These are phyloP conservation scores for Debaryomyces udenii DNA, from an alignment of 1,139 yeast genomes.

Conservation along the genomic window DNA sequence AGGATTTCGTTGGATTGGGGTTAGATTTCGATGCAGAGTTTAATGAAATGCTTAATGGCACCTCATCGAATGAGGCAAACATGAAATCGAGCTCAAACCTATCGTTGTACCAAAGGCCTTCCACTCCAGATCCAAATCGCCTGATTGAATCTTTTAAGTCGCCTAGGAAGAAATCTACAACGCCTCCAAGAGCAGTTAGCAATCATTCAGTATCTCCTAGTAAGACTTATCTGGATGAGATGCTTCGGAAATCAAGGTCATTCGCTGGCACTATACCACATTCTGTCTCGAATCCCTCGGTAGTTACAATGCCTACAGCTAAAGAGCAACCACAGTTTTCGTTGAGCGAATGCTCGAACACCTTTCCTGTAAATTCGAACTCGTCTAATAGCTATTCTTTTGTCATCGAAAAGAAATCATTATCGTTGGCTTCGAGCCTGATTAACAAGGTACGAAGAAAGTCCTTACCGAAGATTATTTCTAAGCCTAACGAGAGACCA, in stretches of 20 bases:
- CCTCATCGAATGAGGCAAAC: background rate
- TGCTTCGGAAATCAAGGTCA: constrained; percentile 15
- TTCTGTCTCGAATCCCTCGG: constrained; percentile 8
- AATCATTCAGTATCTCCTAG: constrained; percentile 9
- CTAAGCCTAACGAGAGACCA: constrained; percentile 14
- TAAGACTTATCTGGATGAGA: constrained; percentile 5
- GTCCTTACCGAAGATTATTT: constrained; percentile 15
- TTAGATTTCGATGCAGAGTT: constrained; percentile 5
- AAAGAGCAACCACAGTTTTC: constrained; percentile 22
- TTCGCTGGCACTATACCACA: constrained; percentile 14
- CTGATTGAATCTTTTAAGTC: constrained; percentile 8
- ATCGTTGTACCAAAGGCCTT: constrained; percentile 3
- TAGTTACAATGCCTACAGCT: constrained; percentile 6
- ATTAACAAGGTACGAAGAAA: constrained; percentile 21
- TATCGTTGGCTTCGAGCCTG: constrained; percentile 3
- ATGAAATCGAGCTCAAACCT: constrained; percentile 4
- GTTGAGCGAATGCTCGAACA: constrained; percentile 31
- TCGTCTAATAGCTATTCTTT: constrained; percentile 20
- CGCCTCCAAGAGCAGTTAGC: constrained; percentile 10
- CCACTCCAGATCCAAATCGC: constrained; percentile 5
- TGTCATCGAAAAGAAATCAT: constrained; percentile 19
- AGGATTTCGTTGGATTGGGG: constrained; percentile 5
- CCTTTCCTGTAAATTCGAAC: constrained; percentile 22
- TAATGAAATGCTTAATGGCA: background rate
- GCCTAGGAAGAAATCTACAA: constrained; percentile 11